Base-by-base conservation (phyloP, 208 protist genomes). In the Trypanosoma scelopori region DNA sequence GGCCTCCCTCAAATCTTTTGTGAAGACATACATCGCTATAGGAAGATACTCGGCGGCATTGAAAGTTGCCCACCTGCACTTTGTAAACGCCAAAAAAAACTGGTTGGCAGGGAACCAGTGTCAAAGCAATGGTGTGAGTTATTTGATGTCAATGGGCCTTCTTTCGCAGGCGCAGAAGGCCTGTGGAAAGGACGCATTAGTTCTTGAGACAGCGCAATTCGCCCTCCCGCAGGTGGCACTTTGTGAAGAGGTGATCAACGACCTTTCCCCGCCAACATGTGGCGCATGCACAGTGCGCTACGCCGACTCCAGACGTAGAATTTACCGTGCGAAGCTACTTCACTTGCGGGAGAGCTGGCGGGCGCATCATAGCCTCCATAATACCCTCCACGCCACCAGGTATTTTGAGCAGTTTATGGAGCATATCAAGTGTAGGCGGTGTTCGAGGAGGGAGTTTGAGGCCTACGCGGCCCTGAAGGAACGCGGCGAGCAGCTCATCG, bases 81-180 rank as follows among this genome's bases (percentile, higher is more conserved):
- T 95, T 70, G 79, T 73, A 20, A 84, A 83, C 28, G 85, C 88
- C 41, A 85, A 85, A 73, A 74, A 77, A 35, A 71, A 89, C 37
- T 93, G 86, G 84, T 85, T 71, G 18, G 69, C 61, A 28, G 61
- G 76, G 25, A 63, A 47, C 13, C 78, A 91, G 56, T 79, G 78
- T 30, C 72, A 87, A 41, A 81, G 84, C 55, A 80, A 77, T 37
- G 78, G 84, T 0, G 62, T 93, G 45, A 79, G 74, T 15, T 93
- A 95, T 69, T 66, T 93, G 47, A 70, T 87, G 55, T 95, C 89
- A 11, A 91, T 92, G 83, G 72, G 80, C 63, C 75, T 89, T 61
- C 74, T 95, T 13, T 78, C 89, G 23, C 79, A 81, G 12, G 78
- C 82, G 22, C 89, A 92, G 61, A 70, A 83, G 7, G 78, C 81